Evolutionary conservation across 2,329 filamentous ascomycete species (phyloP).

Genomic region (Zymoseptoria passerinii): DNA sequence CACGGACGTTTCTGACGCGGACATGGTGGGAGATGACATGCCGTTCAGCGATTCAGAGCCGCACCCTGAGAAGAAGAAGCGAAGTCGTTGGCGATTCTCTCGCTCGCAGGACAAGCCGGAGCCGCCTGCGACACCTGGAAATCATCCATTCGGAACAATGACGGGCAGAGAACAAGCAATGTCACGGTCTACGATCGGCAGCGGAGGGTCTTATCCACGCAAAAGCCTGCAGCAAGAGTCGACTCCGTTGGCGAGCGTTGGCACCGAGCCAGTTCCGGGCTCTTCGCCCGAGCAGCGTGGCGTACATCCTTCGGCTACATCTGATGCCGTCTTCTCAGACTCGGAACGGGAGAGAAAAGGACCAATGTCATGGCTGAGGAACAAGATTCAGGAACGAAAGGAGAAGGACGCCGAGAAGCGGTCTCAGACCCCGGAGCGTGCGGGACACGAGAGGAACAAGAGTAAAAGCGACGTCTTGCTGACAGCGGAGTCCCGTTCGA

Average conservation of each 20-base stretch:
- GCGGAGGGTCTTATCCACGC: slow-evolving; percentile 20
- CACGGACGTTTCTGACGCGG: slow-evolving; percentile 75
- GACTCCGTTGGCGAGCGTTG: slow-evolving; percentile 11
- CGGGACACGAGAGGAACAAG: slow-evolving; percentile 15
- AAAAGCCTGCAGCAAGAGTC: slow-evolving; percentile 26
- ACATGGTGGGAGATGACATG: slow-evolving; percentile 57
- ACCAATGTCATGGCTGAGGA: slow-evolving; percentile 56
- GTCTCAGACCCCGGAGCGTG: slow-evolving; percentile 30
- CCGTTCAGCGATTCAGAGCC: slow-evolving; percentile 14
- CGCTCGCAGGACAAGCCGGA: slow-evolving; percentile 25
- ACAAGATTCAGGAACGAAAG: slow-evolving; percentile 54
- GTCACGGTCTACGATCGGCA: slow-evolving; percentile 28
- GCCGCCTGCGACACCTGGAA: slow-evolving; percentile 17
- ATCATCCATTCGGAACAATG: slow-evolving; percentile 25
- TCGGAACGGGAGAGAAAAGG: slow-evolving; percentile 48
- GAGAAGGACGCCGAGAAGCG: slow-evolving; percentile 46
- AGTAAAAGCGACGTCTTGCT: slow-evolving; percentile 21
- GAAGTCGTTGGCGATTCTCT: slow-evolving; percentile 65
- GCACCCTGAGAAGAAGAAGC: slow-evolving; percentile 53
- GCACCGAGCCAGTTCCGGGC: slow-evolving; percentile 15
- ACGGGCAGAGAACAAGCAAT: slow-evolving; percentile 23
- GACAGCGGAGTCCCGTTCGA: slow-evolving; percentile 1
- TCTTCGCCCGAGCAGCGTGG: slow-evolving; percentile 6
- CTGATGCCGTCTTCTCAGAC: slow-evolving; percentile 28
- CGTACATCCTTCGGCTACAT: slow-evolving; percentile 16